These are phyloP conservation scores for Citrus trifoliata DNA, from an alignment of 345 rosid genomes.

Conservation along the genomic window DNA sequence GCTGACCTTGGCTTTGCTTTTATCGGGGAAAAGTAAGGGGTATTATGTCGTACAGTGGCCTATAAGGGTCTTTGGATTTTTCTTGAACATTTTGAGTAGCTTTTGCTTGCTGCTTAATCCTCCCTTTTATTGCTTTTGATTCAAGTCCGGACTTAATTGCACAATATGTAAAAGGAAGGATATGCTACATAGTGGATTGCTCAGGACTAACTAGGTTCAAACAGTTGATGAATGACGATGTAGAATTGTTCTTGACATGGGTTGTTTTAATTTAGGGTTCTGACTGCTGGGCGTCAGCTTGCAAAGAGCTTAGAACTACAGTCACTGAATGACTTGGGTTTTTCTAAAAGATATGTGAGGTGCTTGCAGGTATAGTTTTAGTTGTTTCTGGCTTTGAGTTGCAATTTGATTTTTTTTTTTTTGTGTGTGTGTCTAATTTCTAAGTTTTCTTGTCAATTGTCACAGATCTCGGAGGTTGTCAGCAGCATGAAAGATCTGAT, in stretches of 20 bases:
- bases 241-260: constrained; percentile 11
- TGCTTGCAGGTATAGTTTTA: constrained; percentile 75
- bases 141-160: background rate
- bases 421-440: background rate
- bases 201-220: background rate
- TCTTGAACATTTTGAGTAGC: background rate
- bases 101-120: background rate
- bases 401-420: background rate
- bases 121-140: background rate
- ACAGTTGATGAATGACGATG: background rate
- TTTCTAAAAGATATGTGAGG: constrained; percentile 93
- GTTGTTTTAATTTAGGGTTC: constrained; percentile 54
- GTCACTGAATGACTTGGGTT: constrained; percentile 87
- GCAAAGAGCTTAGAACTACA: constrained; percentile 86
- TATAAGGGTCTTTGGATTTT: background rate
- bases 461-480: constrained; percentile 90
- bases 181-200: background rate
- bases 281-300: constrained; percentile 88
- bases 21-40: background rate
- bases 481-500: constrained; percentile 97
- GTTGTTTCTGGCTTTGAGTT: constrained; percentile 2
- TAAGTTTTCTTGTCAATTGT: constrained; percentile 9
- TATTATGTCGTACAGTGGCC: background rate
- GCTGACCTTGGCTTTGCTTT: background rate
- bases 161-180: background rate